Conservation (phyloP, 805 yeast species). For the Candida silvicultrix region DNA sequence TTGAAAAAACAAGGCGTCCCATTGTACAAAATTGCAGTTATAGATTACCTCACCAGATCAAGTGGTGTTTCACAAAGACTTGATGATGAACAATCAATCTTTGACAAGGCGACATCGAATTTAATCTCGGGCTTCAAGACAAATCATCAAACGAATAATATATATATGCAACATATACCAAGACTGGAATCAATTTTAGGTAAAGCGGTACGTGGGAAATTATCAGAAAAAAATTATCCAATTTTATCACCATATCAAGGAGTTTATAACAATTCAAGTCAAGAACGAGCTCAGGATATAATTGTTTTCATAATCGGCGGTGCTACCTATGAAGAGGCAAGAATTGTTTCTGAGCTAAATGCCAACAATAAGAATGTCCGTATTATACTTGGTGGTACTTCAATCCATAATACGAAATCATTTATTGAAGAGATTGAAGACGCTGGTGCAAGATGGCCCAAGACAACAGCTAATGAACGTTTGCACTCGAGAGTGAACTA, state of each 20-base stretch:
- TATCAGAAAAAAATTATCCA: conserved; percentile 33
- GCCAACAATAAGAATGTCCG: conserved; percentile 47
- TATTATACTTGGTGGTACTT: conserved; percentile 76
- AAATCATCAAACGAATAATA: conserved; percentile 47
- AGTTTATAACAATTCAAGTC: conserved; percentile 14
- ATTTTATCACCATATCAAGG: conserved; percentile 30
- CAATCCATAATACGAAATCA: conserved; percentile 40
- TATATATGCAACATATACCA: conserved; percentile 91
- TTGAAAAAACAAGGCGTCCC: conserved; percentile 31
- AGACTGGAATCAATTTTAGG: conserved; percentile 41
- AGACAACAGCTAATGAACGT: conserved; percentile 7
- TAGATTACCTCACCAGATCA: conserved; percentile 36
- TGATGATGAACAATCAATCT: conserved; percentile 25
- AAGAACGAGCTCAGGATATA: conserved; percentile 52
- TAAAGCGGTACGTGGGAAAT: conserved; percentile 29
- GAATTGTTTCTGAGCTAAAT: conserved; percentile 71
- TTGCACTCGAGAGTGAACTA: conserved; percentile 4
- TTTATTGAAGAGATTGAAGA: conserved; percentile 27
- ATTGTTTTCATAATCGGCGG: conserved; percentile 80
- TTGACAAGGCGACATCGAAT: conserved; percentile 22
- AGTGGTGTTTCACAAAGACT: conserved; percentile 39
- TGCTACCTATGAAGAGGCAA: conserved; percentile 85
- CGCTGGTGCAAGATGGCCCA: conserved; percentile 32
- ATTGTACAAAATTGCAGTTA: conserved; percentile 14
- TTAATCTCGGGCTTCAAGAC: conserved; percentile 28